Base-by-base conservation (phyloP, 495 filamentous ascomycete species). In the Patellaria atrata region DNA sequence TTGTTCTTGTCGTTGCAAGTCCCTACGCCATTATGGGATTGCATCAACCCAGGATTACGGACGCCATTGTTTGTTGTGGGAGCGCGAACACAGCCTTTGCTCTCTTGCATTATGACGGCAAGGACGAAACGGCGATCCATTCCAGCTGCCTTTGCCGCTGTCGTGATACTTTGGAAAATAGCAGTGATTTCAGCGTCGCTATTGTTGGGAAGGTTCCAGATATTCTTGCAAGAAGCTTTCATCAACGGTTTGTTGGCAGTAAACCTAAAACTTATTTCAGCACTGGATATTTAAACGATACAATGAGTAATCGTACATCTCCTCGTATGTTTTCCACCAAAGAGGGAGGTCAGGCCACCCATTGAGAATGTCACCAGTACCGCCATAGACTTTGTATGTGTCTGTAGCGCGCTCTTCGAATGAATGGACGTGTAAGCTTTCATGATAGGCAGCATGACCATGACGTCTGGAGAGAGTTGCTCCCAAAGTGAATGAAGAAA, bases 21-120 rank as follows among this genome's bases (percentile, higher is more conserved):
- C 12, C 44, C 41, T 10, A 34, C 36, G 0, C 47, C 57, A 13
- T 48, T 44, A 34, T 48, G 37, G 1, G 58, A 49, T 38, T 61
- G 57, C 57, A 60, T 60, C 1, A 60, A 25, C 10, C 57, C 58
- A 5, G 45, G 44, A 25, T 60, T 60, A 17, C 44, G 6, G 18
- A 49, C 41, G 5, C 47, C 51, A n/a, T 25, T 20, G 9, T 11
- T 32, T 19, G 27, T 39, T 7, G 47, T 34, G 25, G 22, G 36
- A 20, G 38, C 43, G 3, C 14, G 18, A 8, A 56, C 53, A 23
- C 42, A 41, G 34, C 57, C 51, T 20, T 47, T 51, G 6, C 51
- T 51, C 46, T 60, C 56, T 41, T 60, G 56, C 17, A 60, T 45
- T n/a, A 59, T 60, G 3, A 49, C 48, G 14, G 58, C 57, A 10